Evolutionary conservation across 1,284 basidiomycete species (phyloP).

Genomic region (Cryptococcus sp.): DNA sequence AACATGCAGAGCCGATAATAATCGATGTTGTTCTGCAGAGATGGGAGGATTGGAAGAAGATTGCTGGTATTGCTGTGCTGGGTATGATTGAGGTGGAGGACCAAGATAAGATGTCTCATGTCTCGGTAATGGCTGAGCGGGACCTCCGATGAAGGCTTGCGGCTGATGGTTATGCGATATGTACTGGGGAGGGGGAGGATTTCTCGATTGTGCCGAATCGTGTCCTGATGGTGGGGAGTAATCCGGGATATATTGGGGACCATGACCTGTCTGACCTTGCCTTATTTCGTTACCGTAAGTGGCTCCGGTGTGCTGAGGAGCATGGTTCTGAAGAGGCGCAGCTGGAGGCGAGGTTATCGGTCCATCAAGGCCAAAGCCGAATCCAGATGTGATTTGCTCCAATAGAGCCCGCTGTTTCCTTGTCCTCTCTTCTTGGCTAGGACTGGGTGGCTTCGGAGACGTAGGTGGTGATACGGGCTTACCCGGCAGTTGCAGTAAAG

Average conservation of each 20-base stretch:
- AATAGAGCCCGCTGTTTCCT: constrained; percentile 26
- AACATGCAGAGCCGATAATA: too few species aligned
- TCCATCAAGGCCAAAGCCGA: constrained; percentile 18
- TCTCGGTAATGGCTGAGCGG: not conserved
- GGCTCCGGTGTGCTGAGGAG: not conserved
- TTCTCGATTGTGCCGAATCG: not conserved
- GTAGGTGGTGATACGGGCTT: constrained; percentile 17
- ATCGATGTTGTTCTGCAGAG: too few species aligned
- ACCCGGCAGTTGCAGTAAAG: not conserved
- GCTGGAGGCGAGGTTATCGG: not conserved
- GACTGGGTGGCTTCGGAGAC: constrained; percentile 15
- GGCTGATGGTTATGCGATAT: not conserved
- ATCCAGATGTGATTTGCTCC: constrained; percentile 29
- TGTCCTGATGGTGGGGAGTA: not conserved
- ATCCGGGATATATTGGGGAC: not conserved
- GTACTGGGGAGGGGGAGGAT: not conserved
- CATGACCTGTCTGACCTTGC: not conserved
- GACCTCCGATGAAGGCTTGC: not conserved
- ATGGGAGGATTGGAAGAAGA: too few species aligned
- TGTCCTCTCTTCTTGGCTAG: constrained; percentile 13
- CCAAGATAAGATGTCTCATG: not conserved
- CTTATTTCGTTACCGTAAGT: not conserved
- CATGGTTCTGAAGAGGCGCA: not conserved
- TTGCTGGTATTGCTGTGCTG: not conserved
- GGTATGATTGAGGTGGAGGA: not conserved